Conservation (phyloP, 257 asterid species). For the Solanum bukasovii region DNA sequence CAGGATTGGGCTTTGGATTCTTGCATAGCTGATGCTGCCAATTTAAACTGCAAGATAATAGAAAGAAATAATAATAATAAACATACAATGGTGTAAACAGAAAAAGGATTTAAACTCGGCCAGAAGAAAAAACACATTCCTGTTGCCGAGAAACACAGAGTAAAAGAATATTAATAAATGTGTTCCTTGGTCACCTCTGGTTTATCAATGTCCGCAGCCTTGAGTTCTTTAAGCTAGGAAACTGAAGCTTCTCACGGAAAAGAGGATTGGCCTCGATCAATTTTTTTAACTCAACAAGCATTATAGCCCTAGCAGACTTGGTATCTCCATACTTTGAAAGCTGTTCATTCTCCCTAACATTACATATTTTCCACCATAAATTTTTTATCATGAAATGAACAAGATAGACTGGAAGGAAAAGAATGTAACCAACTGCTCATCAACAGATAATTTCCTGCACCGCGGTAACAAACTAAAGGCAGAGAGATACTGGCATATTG, state of each 20-base stretch:
- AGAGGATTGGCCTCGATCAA: slow-evolving; percentile 46
- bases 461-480: neutral
- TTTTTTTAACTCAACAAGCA: slow-evolving; percentile 41
- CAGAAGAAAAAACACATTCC: neutral
- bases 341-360: slow-evolving; percentile 43
- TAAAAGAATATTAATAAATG: neutral
- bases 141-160: neutral
- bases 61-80: neutral
- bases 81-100: neutral
- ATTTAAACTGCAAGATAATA: slow-evolving; percentile 33
- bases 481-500: neutral
- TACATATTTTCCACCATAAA: neutral
- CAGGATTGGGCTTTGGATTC: slow-evolving; percentile 51
- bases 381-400: neutral
- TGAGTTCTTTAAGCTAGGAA: slow-evolving; percentile 35
- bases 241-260: slow-evolving; percentile 54
- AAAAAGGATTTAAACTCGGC: neutral
- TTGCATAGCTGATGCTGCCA: slow-evolving; percentile 67
- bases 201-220: slow-evolving; percentile 50
- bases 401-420: neutral
- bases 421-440: neutral
- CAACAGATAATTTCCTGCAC: neutral
- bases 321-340: slow-evolving; percentile 44
- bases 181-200: slow-evolving; percentile 33
- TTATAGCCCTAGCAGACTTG: slow-evolving; percentile 39